Evolutionary conservation across 2,329 filamentous ascomycete species (phyloP), one percentile per base, ranked within the genome.

Genomic region (Calonectria leucothoes): DNA sequence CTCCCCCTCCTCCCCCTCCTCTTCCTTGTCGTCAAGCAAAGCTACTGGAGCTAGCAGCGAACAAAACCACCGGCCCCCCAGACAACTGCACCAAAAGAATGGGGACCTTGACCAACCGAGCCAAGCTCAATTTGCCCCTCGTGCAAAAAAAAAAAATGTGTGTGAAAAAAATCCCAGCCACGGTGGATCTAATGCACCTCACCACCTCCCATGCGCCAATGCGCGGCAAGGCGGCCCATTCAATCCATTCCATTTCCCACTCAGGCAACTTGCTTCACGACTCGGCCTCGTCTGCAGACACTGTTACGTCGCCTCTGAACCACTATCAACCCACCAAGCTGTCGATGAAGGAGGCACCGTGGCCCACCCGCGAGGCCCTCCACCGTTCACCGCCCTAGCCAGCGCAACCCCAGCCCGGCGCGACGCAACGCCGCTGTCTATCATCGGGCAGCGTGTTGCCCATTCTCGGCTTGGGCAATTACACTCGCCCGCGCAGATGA

Each of bases 181-280:
- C 69, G 66, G 73, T 75, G 76, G 78, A 74, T 35, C 66, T 73
- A 39, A 73, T 80, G 78, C 77, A 80, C 52, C 78, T 80, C 78
- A 79, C 71, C 48, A 51, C 39, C 51, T 51, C 51, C 52, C 70
- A 61, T 73, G 70, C 66, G 63, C 63, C 64, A 66, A 61, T 74
- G 70, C 63, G 67, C 63, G 66, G 66, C 65, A 74, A 71, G 64
- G 59, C 49, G 61, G 59, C 68, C 68, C 68, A 55, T 48, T 35
- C 35, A 55, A 48, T 35, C 35, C 49, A 55, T 67, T 57, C 55
- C 55, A 59, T 59, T 59, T 59, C 65, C 65, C 65, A 67, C 37
- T 52, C 33, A 27, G 51, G 65, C 65, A 67, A 39, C 33, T 48
- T 65, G 52, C 69, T 67, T 48, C 35, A 37, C n/a, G 52, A 52